Percentiles rank a stretch among this genome's conserved stretches.
Evolutionary conservation across 257 asterid species (phyloP).

Genomic region (Datura wrightii): DNA sequence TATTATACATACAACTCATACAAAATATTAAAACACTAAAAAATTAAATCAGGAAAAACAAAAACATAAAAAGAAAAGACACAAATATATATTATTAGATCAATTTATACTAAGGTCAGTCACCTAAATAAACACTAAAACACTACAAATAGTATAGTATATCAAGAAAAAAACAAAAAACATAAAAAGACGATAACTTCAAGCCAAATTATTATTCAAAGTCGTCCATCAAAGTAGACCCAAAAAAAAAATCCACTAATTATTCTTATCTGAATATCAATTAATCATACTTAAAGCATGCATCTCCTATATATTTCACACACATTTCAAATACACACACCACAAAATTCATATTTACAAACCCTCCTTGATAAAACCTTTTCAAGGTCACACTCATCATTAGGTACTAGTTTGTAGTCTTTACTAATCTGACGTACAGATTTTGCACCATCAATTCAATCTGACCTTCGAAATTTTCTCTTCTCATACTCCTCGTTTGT

Average conservation of each 20-base stretch:
- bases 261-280: neutral
- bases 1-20: neutral
- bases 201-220: constrained; percentile 14
- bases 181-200: constrained; percentile 8
- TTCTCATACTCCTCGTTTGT: neutral
- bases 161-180: neutral
- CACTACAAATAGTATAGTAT: neutral
- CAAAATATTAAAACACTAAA: neutral
- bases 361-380: neutral
- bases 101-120: neutral
- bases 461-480: neutral
- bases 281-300: neutral
- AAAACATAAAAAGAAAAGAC: too few relatives aligned
- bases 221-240: neutral
- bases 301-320: neutral
- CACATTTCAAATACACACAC: neutral
- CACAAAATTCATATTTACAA: neutral
- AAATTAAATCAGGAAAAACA: too few relatives aligned
- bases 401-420: neutral
- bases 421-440: neutral
- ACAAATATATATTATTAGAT: too few relatives aligned
- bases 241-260: neutral
- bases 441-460: neutral
- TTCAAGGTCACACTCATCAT: neutral
- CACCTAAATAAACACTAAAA: neutral